These are phyloP conservation scores for Tremella fuciformis DNA, from an alignment of 768 basidiomycete species.

Conservation along the genomic window DNA sequence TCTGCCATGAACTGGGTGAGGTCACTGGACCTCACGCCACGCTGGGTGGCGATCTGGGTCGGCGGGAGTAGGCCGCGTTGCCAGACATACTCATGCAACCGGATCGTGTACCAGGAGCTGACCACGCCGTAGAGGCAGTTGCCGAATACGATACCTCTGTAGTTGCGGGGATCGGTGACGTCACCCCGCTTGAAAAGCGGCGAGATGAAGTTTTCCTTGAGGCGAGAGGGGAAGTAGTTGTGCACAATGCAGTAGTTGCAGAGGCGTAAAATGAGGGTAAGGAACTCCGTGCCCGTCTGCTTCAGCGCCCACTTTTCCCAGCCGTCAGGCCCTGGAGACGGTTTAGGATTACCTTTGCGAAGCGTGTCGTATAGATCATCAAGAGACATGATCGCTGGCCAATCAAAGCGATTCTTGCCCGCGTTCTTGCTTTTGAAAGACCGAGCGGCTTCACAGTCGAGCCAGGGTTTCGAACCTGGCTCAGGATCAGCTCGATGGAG, in stretches of 20 bases:
- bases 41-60: slow-evolving; percentile 24
- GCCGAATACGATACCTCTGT: slow-evolving; percentile 16
- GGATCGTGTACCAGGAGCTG: neutral
- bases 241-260: slow-evolving; percentile 12
- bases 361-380: neutral
- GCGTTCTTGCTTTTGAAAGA: no score
- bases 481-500: neutral
- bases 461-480: neutral
- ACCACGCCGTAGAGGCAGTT: slow-evolving; percentile 12
- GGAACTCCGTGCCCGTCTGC: neutral
- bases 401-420: slow-evolving; percentile 1
- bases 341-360: slow-evolving; percentile 12
- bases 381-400: slow-evolving; percentile 15
- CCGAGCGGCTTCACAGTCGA: neutral
- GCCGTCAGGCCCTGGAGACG: slow-evolving; percentile 22
- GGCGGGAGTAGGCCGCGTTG: slow-evolving; percentile 4
- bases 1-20: slow-evolving; percentile 11
- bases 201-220: slow-evolving; percentile 19
- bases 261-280: neutral
- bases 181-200: slow-evolving; percentile 15
- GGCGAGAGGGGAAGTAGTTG: slow-evolving; percentile 18
- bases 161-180: slow-evolving; percentile 15
- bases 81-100: slow-evolving; percentile 14
- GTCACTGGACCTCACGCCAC: slow-evolving; percentile 10
- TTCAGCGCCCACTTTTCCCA: slow-evolving; percentile 22